Conservation (phyloP, 2,329 filamentous ascomycete species). For the Lachnellula willkommii region DNA sequence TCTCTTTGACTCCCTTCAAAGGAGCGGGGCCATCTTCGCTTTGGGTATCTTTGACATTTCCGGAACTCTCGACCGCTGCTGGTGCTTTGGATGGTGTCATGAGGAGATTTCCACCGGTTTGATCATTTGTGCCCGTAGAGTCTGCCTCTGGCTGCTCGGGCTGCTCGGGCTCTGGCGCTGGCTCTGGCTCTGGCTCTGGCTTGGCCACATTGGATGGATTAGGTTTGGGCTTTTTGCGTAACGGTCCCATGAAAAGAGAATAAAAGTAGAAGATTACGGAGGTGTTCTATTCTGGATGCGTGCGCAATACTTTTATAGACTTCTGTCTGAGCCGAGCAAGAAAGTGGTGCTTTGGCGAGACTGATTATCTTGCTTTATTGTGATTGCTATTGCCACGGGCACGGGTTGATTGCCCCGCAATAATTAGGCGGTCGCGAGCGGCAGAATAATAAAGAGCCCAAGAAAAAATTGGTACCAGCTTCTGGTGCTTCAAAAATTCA, state of each 20-base stretch:
- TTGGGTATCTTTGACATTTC: constrained; percentile 1
- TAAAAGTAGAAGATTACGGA: background rate
- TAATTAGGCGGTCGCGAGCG: background rate
- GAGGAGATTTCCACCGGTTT: background rate
- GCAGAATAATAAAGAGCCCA: background rate
- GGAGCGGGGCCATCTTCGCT: constrained; percentile 10
- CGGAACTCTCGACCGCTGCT: constrained; percentile 1
- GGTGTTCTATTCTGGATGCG: background rate
- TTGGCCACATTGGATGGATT: constrained; percentile 19
- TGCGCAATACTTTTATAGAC: background rate
- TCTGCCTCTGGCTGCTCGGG: constrained; percentile 1
- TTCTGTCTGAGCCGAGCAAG: background rate
- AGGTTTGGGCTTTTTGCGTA: constrained; percentile 22
- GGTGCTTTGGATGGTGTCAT: background rate
- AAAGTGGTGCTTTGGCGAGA: too few relatives aligned
- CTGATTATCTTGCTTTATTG: too few relatives aligned
- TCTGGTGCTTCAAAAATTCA: background rate
- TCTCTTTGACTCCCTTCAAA: constrained; percentile 11
- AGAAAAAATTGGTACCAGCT: background rate
- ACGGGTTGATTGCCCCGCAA: too few relatives aligned
- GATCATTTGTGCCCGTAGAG: constrained; percentile 3
- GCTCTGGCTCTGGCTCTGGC: background rate
- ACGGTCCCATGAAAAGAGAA: constrained; percentile 24
- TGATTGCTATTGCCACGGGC: too few relatives aligned
- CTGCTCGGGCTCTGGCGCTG: background rate